A percentile compares a stretch with the other conserved stretches of the same genome.
These are phyloP conservation scores for Phytophthora boehmeriae DNA, from an alignment of 352 stramenopile genomes.

Conservation along the genomic window DNA sequence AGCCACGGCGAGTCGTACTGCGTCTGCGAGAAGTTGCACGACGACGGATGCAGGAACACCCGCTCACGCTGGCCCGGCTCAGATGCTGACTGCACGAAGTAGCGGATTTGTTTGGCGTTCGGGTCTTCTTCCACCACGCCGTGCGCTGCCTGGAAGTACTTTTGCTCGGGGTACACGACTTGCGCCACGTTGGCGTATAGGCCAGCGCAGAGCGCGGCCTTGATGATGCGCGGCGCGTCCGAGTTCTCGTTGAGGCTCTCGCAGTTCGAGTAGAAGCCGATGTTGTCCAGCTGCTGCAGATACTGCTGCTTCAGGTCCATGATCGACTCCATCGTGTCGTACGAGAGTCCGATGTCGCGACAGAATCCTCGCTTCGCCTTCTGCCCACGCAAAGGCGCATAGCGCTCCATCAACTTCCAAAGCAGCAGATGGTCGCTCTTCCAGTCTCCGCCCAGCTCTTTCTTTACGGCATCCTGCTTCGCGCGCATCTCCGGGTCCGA, in stretches of 20 bases:
- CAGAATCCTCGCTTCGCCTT: slow-evolving; percentile 71
- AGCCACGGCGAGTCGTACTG: slow-evolving; percentile 96
- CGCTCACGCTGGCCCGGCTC: slow-evolving; percentile 60
- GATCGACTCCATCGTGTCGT: slow-evolving; percentile 92
- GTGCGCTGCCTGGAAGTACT: slow-evolving; percentile 94
- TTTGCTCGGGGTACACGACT: slow-evolving; percentile 91
- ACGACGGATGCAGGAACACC: slow-evolving; percentile 97
- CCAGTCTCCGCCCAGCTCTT: slow-evolving; percentile 58
- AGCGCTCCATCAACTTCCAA: slow-evolving; percentile 83
- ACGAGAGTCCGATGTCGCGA: slow-evolving; percentile 75
- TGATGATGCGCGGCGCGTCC: slow-evolving; percentile 90
- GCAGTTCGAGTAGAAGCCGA: slow-evolving; percentile 70
- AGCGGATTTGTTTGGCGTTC: slow-evolving; percentile 93
- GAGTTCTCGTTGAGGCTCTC: slow-evolving; percentile 68
- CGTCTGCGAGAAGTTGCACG: slow-evolving; percentile 88
- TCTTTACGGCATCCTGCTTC: slow-evolving; percentile 70
- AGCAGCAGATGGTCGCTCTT: slow-evolving; percentile 86
- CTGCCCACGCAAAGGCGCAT: slow-evolving; percentile 49
- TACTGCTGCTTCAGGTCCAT: slow-evolving; percentile 91
- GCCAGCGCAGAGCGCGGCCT: slow-evolving; percentile 82
- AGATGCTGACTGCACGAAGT: slow-evolving; percentile 79
- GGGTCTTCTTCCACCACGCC: slow-evolving; percentile 91
- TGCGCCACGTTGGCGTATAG: slow-evolving; percentile 84
- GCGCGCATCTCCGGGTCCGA: slow-evolving; percentile 60
- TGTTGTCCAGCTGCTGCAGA: slow-evolving; percentile 73